These are phyloP conservation scores for Trichoderma brevicompactum DNA, from an alignment of 2,329 filamentous ascomycete genomes.

Conservation along the genomic window DNA sequence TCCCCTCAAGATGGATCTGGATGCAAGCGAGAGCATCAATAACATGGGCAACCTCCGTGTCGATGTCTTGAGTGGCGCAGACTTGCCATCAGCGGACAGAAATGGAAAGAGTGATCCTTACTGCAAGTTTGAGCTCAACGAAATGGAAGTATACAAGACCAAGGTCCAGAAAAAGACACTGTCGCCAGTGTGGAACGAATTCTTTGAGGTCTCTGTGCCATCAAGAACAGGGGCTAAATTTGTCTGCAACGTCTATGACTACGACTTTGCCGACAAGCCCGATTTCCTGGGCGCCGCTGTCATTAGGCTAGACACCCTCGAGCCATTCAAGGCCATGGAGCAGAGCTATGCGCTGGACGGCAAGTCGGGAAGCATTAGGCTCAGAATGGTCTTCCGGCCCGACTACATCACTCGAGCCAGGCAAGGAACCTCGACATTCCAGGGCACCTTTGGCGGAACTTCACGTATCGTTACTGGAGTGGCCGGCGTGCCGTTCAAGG, in stretches of 20 bases:
- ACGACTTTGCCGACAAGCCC: slow-evolving; percentile 94
- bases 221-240: slow-evolving; percentile 87
- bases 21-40: slow-evolving; percentile 96
- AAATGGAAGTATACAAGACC: slow-evolving; percentile 89
- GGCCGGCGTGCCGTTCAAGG: slow-evolving; percentile 91
- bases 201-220: slow-evolving; percentile 81
- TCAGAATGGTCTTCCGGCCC: slow-evolving; percentile 90
- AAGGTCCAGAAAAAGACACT: slow-evolving; percentile 97
- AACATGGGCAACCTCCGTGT: slow-evolving; percentile 96
- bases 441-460: slow-evolving; percentile 82
- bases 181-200: slow-evolving; percentile 93
- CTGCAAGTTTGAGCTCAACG: slow-evolving; percentile 91
- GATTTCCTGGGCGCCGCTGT: slow-evolving; percentile 80
- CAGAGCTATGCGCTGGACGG: slow-evolving; percentile 78
- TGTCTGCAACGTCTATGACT: slow-evolving; percentile 83
- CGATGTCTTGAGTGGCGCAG: slow-evolving; percentile 83
- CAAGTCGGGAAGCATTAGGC: slow-evolving; percentile 80
- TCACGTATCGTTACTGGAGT: slow-evolving; percentile 84
- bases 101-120: slow-evolving; percentile 98
- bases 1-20: slow-evolving; percentile 89
- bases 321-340: slow-evolving; percentile 83
- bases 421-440: slow-evolving; percentile 91
- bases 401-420: slow-evolving; percentile 85
- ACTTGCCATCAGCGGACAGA: slow-evolving; percentile 90
- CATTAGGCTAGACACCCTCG: slow-evolving; percentile 78